Evolutionary conservation across 1,284 basidiomycete genomes (phyloP).

Genomic region (Irpex rosettiformis): DNA sequence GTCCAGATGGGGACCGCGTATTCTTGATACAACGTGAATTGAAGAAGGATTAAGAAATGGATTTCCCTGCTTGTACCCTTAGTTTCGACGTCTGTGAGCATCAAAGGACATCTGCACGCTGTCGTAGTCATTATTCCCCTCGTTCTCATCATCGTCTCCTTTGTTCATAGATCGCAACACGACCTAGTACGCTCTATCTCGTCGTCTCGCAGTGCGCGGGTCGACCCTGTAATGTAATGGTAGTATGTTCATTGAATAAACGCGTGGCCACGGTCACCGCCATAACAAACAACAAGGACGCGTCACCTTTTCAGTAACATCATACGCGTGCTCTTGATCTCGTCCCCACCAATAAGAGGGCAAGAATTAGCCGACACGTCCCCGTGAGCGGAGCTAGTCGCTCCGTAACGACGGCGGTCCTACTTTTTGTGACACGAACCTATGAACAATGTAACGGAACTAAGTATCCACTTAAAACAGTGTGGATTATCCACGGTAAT

Average conservation of each 20-base stretch:
- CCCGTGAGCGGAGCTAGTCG: constrained; percentile 1
- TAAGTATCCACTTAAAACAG: no score
- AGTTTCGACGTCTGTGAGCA: constrained; percentile 7
- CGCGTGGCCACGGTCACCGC: neutral
- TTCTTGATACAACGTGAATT: constrained; percentile 72
- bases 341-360: constrained; percentile 7
- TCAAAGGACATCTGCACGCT: constrained; percentile 10
- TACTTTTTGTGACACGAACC: no score
- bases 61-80: constrained; percentile 6
- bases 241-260: neutral
- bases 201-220: constrained; percentile 8
- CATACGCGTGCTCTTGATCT: no score
- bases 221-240: constrained; percentile 3
- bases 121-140: constrained; percentile 6
- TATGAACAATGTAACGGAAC: neutral
- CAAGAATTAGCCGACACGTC: constrained; percentile 9
- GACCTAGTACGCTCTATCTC: constrained; percentile 3
- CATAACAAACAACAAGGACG: neutral
- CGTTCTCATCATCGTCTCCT: neutral
- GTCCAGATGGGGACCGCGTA: constrained; percentile 62
- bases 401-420: constrained; percentile 2
- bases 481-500: no score
- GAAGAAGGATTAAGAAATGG: constrained; percentile 58
- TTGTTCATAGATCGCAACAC: constrained; percentile 1
- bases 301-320: neutral